Evolutionary conservation across 148 eudicot species (phyloP), one percentile per base, ranked within the genome.

Genomic region (Silene conica): DNA sequence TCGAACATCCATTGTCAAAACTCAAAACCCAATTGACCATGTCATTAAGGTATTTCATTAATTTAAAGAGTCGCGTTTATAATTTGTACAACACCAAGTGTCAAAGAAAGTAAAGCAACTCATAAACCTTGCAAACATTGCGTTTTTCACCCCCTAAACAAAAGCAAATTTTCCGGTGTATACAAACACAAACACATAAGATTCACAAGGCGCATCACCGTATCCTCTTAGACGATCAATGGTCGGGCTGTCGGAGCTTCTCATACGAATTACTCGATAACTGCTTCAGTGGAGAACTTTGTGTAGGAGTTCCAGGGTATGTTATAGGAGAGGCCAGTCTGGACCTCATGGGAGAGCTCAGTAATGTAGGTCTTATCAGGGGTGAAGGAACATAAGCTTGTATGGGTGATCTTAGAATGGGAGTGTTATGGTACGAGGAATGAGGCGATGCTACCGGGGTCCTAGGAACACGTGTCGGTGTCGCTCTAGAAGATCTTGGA

Each of bases 331-430:
- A 83, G 80, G 75, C 54, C 58, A 81, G 70, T 41, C 78, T 57
- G 9, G 88, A 80, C 68, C 81, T 80, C 59, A 70, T 82, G 14
- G 96, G 90, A 50, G 92, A 87, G 45, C 84, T 79, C 28, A 82
- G 76, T 18, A 87, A 71, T 63, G 84, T 80, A 20, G 90, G 85
- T 70, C 86, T 82, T 58, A 74, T 50, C 75, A 86, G 70, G 2
- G 92, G 92, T 10, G 96, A 88, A n/a, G 79, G 85, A 56, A 73
- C 45, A 67, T 78, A 86, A 1, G 90, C 83, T 20, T 86, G 83
- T 5, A 77, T 73, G 5, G 96, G 96, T 0, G 96, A 90, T 59
- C 71, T 86, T 20, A 74, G 59, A 28, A 73, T 65, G 7, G 95
- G 85, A 38, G 85, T 82, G 28, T 83, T 84, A 70, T 82, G 84